Conservation (phyloP, 148 eudicot genomes). For the Silene latifolia region DNA sequence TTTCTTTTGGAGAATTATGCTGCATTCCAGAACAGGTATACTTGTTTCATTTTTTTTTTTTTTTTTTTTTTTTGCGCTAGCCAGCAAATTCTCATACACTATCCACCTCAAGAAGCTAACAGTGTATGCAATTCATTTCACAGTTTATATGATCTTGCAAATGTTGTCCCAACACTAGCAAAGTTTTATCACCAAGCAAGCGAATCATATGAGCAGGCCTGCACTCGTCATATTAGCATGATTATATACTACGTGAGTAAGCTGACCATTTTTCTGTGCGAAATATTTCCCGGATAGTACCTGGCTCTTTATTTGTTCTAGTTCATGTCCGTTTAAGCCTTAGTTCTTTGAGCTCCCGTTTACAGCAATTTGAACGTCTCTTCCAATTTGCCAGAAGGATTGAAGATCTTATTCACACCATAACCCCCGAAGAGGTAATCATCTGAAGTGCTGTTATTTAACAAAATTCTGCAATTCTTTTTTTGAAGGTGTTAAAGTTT, state of each 20-base stretch:
- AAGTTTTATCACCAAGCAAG: constrained; percentile 98
- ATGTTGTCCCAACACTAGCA: constrained; percentile 82
- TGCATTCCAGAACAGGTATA: constrained; percentile 92
- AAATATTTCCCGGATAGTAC: neutral
- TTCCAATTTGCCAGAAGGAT: constrained; percentile 86
- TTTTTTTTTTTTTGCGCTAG: neutral
- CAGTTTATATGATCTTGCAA: constrained; percentile 93
- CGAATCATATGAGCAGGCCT: constrained; percentile 93
- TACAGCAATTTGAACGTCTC: constrained; percentile 94
- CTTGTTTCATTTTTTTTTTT: constrained; percentile 7
- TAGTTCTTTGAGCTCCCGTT: constrained; percentile 3
- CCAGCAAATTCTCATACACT: neutral
- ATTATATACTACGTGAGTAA: constrained; percentile 65
- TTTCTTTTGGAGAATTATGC: constrained; percentile 93
- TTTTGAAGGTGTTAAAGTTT: no score
- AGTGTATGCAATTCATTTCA: constrained; percentile 28
- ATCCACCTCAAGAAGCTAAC: constrained; percentile 14
- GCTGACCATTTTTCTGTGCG: constrained; percentile 6
- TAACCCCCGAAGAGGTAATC: constrained; percentile 86
- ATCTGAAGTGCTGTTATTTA: neutral
- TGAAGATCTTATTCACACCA: constrained; percentile 82
- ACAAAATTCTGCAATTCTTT: neutral
- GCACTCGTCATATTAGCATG: constrained; percentile 79
- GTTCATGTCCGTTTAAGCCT: neutral
- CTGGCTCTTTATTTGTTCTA: constrained; percentile 6